Percentiles rank a stretch among this genome's conserved stretches.
Evolutionary conservation across 192 early-diverging fungal genomes (phyloP).

Genomic region (Umbelopsis sp.): DNA sequence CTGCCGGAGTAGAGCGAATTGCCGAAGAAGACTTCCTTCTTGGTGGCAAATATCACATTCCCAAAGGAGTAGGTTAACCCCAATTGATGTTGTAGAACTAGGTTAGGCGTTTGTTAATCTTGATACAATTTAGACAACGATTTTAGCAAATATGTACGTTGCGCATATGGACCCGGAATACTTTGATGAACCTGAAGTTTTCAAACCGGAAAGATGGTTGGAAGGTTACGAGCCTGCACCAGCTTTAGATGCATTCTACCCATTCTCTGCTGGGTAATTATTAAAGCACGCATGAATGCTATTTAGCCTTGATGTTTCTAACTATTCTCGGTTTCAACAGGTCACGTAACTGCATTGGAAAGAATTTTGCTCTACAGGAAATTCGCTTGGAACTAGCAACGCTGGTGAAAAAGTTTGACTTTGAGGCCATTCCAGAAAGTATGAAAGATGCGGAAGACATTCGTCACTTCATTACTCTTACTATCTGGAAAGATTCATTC

Average conservation of each 20-base stretch:
- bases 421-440: conserved; percentile 36
- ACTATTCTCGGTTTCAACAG: conserved; percentile 16
- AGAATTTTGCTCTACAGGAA: conserved; percentile 53
- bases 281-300: neutral
- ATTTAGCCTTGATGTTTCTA: neutral
- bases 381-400: conserved; percentile 46
- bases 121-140: conserved; percentile 1
- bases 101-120: too few species aligned
- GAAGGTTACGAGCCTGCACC: conserved; percentile 35
- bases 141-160: conserved; percentile 13
- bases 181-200: conserved; percentile 46
- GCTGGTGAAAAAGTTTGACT: conserved; percentile 45
- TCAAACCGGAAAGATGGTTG: conserved; percentile 56
- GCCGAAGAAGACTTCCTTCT: conserved; percentile 25
- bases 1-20: conserved; percentile 23
- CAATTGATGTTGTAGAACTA: too few species aligned
- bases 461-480: conserved; percentile 15
- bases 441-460: conserved; percentile 22
- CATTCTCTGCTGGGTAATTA: conserved; percentile 48
- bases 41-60: conserved; percentile 28
- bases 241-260: conserved; percentile 45
- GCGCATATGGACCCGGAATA: conserved; percentile 34
- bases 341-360: conserved; percentile 50
- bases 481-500: conserved; percentile 15
- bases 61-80: conserved; percentile 24